Conservation (phyloP, 139 green algal genomes). For the Picochlorum sp. region DNA sequence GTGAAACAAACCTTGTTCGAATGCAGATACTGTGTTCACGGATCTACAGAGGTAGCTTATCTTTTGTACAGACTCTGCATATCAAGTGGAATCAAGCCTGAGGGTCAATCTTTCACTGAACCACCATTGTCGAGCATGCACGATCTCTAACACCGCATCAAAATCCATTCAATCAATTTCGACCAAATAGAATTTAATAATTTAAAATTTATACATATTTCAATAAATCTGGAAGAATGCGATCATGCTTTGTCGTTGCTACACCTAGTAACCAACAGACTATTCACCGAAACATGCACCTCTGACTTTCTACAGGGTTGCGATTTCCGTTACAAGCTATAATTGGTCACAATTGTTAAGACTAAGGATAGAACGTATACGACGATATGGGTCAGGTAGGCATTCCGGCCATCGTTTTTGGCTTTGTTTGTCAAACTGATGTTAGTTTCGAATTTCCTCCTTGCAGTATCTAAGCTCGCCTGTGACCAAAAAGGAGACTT, state of each 20-base stretch:
- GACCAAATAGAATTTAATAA: too few relatives aligned
- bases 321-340: too few relatives aligned
- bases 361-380: too few relatives aligned
- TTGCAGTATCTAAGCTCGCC: conserved; percentile 2
- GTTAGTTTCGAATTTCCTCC: neutral
- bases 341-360: too few relatives aligned
- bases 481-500: conserved; percentile 11
- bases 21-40: conserved; percentile 30
- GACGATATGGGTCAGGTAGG: neutral
- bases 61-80: conserved; percentile 37
- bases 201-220: too few relatives aligned
- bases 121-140: neutral
- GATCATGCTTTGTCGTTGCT: too few relatives aligned
- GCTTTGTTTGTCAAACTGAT: neutral
- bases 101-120: neutral
- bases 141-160: too few relatives aligned
- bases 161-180: too few relatives aligned
- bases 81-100: conserved; percentile 2
- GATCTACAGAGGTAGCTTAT: conserved; percentile 32
- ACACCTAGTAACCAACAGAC: too few relatives aligned
- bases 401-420: neutral
- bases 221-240: too few relatives aligned
- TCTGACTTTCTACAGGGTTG: too few relatives aligned
- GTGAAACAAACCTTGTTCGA: neutral
- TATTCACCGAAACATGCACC: too few relatives aligned